Conservation (phyloP, 106 monocot genomes). For the Dactylorhiza incarnata region DNA sequence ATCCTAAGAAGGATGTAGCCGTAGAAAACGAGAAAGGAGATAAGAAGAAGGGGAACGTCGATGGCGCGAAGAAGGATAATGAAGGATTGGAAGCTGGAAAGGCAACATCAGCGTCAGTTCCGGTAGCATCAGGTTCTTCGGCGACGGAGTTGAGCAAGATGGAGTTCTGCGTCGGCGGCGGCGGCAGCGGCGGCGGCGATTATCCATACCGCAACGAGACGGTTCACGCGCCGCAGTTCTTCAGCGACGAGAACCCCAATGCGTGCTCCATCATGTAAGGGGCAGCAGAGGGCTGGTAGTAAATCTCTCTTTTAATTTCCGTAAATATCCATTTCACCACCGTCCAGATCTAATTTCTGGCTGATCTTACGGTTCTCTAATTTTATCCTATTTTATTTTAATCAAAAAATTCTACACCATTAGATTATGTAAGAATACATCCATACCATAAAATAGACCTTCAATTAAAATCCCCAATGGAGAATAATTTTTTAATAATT, state of each 20-base stretch:
- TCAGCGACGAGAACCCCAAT: conserved; percentile 22
- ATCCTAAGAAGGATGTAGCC: conserved; percentile 27
- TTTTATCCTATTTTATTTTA: too few species aligned
- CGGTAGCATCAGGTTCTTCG: neutral
- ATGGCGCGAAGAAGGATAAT: conserved; percentile 5
- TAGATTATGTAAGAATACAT: too few species aligned
- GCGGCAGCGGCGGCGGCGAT: neutral
- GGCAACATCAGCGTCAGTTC: too few species aligned
- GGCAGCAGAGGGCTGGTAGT: neutral
- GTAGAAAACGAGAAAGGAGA: conserved; percentile 11
- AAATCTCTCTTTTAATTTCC: too few species aligned
- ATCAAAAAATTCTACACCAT: too few species aligned
- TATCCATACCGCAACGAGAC: conserved; percentile 24
- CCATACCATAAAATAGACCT: too few species aligned
- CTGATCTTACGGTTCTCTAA: too few species aligned
- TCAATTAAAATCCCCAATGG: too few species aligned
- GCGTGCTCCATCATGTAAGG: conserved; percentile 72
- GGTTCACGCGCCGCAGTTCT: conserved; percentile 58
- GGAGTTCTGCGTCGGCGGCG: conserved; percentile 19
- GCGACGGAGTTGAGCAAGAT: conserved; percentile 27
- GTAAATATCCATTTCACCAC: too few species aligned
- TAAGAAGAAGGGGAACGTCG: too few species aligned
- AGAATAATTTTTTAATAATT: too few species aligned
- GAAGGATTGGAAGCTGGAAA: conserved; percentile 2
- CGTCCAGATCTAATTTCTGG: too few species aligned